These are phyloP conservation scores for Anacardium occidentale DNA, from an alignment of 345 rosid genomes.

Conservation along the genomic window DNA sequence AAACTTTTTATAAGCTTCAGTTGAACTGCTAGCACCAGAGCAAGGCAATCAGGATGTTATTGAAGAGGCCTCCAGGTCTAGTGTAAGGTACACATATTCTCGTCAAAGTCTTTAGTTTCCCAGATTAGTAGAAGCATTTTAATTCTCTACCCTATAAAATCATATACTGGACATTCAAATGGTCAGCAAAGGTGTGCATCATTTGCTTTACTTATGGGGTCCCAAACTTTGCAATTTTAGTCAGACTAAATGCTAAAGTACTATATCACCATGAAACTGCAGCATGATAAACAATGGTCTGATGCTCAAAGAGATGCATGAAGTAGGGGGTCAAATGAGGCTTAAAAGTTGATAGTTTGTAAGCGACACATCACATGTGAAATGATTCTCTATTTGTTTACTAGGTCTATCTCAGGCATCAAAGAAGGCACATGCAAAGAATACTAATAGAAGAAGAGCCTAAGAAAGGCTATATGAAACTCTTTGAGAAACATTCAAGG, in stretches of 20 bases:
- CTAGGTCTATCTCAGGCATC: too few relatives aligned
- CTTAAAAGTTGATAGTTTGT: background rate
- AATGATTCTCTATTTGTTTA: background rate
- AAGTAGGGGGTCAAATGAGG: conserved; percentile 3
- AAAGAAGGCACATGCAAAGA: background rate
- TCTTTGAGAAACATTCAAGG: background rate
- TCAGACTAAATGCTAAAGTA: too few relatives aligned
- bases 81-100: background rate
- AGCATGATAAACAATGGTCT: conserved; percentile 9
- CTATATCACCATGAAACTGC: background rate
- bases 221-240: too few relatives aligned
- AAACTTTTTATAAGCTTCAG: background rate
- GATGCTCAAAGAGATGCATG: background rate
- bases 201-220: too few relatives aligned
- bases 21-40: background rate
- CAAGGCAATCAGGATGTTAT: background rate
- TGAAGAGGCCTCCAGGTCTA: background rate
- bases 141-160: too few relatives aligned
- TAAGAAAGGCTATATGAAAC: background rate
- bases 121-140: background rate
- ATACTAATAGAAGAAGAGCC: background rate
- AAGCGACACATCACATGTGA: background rate
- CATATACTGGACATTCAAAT: too few relatives aligned
- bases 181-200: too few relatives aligned
- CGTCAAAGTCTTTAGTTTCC: background rate